Evolutionary conservation across 2,329 filamentous ascomycete genomes (phyloP).

Genomic region (Stagonosporopsis vannaccii): DNA sequence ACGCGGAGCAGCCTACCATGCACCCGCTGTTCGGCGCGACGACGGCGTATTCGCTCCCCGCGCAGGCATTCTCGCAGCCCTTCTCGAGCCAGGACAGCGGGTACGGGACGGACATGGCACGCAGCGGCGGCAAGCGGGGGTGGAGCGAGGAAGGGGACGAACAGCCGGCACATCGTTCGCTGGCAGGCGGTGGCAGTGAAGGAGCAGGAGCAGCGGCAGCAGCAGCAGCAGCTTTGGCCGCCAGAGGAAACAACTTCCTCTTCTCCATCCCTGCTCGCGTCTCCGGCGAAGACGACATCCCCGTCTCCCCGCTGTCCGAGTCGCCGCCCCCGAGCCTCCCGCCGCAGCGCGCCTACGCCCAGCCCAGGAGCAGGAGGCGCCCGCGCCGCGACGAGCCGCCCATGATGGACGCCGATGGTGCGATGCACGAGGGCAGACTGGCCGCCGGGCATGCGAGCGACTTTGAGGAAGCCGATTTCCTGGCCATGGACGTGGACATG

Average conservation of each 20-base stretch:
- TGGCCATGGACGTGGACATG: constrained; percentile 24
- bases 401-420: constrained; percentile 31
- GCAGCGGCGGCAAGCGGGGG: constrained; percentile 50
- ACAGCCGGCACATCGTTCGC: constrained; percentile 18
- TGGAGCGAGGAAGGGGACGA: constrained; percentile 50
- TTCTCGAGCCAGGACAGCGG: constrained; percentile 44
- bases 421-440: constrained; percentile 45
- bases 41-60: constrained; percentile 40
- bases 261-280: constrained; percentile 31
- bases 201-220: background rate
- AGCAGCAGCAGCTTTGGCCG: too few species aligned
- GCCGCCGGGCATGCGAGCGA: constrained; percentile 56
- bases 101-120: constrained; percentile 35
- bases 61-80: constrained; percentile 44
- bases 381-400: constrained; percentile 20
- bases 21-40: constrained; percentile 44
- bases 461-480: constrained; percentile 74
- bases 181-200: too few species aligned
- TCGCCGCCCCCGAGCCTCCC: constrained; percentile 30
- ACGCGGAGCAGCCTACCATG: constrained; percentile 64
- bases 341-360: constrained; percentile 37
- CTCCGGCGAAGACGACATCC: constrained; percentile 41
- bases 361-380: constrained; percentile 37
- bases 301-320: constrained; percentile 45
- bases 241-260: constrained; percentile 33